phyloP scores from a whole-genome alignment of 2,329 filamentous ascomycete species.

The Corinectria fuckeliana region DNA sequence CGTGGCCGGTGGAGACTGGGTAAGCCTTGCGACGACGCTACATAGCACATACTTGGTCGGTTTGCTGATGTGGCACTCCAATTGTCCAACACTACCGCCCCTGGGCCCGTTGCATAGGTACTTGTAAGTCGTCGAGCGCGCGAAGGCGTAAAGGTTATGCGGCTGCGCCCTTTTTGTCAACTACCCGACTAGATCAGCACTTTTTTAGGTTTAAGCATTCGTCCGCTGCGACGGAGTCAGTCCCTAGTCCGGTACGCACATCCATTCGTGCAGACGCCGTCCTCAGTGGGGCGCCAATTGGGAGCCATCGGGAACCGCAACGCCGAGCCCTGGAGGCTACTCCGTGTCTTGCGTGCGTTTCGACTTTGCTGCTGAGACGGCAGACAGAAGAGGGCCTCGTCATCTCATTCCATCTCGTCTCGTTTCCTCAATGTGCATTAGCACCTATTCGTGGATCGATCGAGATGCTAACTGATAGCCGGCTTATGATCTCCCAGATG shows the following conservation, averaged over 20 bases:
- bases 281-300: slow-evolving; percentile 14
- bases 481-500: neutral
- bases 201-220: neutral
- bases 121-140: neutral
- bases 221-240: neutral
- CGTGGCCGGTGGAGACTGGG: slow-evolving; percentile 31
- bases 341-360: neutral
- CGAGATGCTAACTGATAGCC: neutral
- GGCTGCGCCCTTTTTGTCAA: slow-evolving; percentile 1
- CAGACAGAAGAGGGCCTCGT: slow-evolving; percentile 20
- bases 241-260: neutral
- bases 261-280: slow-evolving; percentile 3
- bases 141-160: slow-evolving; percentile 13
- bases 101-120: neutral
- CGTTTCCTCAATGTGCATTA: neutral
- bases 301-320: slow-evolving; percentile 26
- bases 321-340: slow-evolving; percentile 22
- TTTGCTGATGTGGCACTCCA: slow-evolving; percentile 23
- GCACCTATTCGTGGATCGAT: neutral
- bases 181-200: neutral
- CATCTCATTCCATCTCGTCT: slow-evolving; percentile 21
- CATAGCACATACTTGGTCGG: no score
- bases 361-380: neutral
- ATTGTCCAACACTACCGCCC: slow-evolving; percentile 4
- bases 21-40: slow-evolving; percentile 14